Base-by-base conservation (phyloP, 2,329 filamentous ascomycete species). In the Monilinia vaccinii-corymbosi region DNA sequence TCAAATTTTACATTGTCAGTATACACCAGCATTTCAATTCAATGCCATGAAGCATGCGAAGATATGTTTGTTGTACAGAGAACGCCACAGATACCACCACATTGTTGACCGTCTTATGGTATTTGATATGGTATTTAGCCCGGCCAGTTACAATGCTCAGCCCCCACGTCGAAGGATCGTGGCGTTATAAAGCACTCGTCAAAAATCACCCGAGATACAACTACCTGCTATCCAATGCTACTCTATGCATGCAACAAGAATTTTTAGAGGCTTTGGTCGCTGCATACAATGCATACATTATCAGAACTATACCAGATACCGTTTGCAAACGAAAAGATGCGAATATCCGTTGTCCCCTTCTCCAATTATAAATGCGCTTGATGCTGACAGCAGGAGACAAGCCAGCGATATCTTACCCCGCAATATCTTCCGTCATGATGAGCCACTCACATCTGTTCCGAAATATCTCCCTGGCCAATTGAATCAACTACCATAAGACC, bases 131-230 rank as follows among this genome's bases (percentile, higher is more conserved):
- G 21, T 18, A 36, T 38, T 21, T 3, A 36, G 21, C 48, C 38
- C 31, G 46, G 40, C 40, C 56, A 45, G 28, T 18, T 4, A 58
- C 9, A 44, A 13, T 11, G n/a, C 18, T 34, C 38, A 25, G 47
- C 56, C 47, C 38, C 48, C 48, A 45, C 4, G 18, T 46, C n/a
- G 40, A 59, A 55, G 57, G 40, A 59, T 59, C 9, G 48, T 55
- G 57, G 57, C 57, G 42, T 55, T 34, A 3, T 28, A 36, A 55
- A 46, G 49, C 32, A 59, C 53, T 59, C 48, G 40, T 59, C 40
- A 32, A 45, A 3, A 25, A 21, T 52, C 56, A 31, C 8, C 57
- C 40, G 36, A 14, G 6, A 52, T 45, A 36, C 38, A 52, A 34
- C 13, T 13, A 44, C 1, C 4, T 44, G 38, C 13, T 55, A n/a